Evolutionary conservation across 352 stramenopile genomes (phyloP), one percentile per base, ranked within the genome.

Genomic region (Saprolegnia diclina): DNA sequence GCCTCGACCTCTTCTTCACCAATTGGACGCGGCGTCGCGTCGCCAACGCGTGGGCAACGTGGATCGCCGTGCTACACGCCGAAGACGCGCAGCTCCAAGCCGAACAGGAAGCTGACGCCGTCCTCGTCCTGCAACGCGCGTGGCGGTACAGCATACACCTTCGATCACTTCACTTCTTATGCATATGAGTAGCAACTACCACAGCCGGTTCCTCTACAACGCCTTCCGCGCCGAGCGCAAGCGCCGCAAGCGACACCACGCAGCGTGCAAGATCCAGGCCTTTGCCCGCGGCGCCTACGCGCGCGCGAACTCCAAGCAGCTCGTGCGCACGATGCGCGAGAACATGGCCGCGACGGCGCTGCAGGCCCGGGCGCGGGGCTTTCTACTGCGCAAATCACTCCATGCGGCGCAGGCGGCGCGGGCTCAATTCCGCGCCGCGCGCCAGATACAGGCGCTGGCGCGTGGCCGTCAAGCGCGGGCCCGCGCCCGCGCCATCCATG

Each of bases 11-110:
- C 7, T 91, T 92, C 54, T 56, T 91, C 24, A 69, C 77, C 29
- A 89, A 90, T 56, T 91, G 82, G 82, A 81, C 78, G 38, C 37
- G 89, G 48, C 82, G 85, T 52, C 86, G 88, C 52, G 56, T 91
- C 18, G 77, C 74, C 0, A 76, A 89, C 52, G 80, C 79, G 22
- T 93, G 83, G 85, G 81, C 75, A 22, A 85, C 80, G 22, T 93
- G 85, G 85, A 85, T 73, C 70, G 78, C 73, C 0, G 74, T 87
- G 45, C 71, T 91, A n/a, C 76, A 71, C 13, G 72, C 81, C 40
- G 64, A 76, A 24, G 85, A 90, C 44, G 74, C 82, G 13, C 57
- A 87, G 19, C 78, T 90, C 48, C 78, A 79, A 4, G 74, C 76
- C 7, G 68, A 55, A n/a, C 57, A 81, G 0, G 76, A 91, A 52